These are phyloP conservation scores for Leucocoprinus birnbaumii DNA, from an alignment of 768 basidiomycete species.

Conservation along the genomic window DNA sequence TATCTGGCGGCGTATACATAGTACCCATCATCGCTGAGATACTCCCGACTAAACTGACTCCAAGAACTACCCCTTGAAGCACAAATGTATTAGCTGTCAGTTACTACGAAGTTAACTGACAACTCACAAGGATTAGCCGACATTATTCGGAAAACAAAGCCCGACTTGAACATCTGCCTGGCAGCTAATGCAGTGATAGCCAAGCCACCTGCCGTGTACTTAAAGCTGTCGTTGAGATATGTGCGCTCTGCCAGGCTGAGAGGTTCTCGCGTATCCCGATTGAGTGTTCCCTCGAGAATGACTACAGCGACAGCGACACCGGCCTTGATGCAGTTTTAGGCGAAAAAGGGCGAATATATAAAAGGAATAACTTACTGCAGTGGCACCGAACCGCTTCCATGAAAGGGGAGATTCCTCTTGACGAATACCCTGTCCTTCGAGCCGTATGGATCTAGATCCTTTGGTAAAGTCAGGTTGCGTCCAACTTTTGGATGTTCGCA, in stretches of 20 bases:
- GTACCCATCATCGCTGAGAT: constrained; percentile 87
- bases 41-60: constrained; percentile 72
- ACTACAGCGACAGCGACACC: constrained; percentile 72
- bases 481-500: not conserved
- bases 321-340: constrained; percentile 37
- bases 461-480: not conserved
- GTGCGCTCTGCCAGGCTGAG: constrained; percentile 60
- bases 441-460: not conserved
- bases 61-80: constrained; percentile 72
- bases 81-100: not conserved
- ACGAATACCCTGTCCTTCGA: not conserved
- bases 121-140: constrained; percentile 75
- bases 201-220: constrained; percentile 81
- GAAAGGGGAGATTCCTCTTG: not conserved
- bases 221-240: constrained; percentile 75
- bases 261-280: constrained; percentile 74
- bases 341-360: not conserved
- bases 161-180: constrained; percentile 69
- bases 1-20: constrained; percentile 76
- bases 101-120: not conserved
- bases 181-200: constrained; percentile 76
- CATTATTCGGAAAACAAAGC: constrained; percentile 73
- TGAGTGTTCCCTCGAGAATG: constrained; percentile 61
- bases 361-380: not conserved
- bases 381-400: constrained; percentile 7